Evolutionary conservation across 805 yeast genomes (phyloP).

Genomic region (Pichia sporocuriosa): DNA sequence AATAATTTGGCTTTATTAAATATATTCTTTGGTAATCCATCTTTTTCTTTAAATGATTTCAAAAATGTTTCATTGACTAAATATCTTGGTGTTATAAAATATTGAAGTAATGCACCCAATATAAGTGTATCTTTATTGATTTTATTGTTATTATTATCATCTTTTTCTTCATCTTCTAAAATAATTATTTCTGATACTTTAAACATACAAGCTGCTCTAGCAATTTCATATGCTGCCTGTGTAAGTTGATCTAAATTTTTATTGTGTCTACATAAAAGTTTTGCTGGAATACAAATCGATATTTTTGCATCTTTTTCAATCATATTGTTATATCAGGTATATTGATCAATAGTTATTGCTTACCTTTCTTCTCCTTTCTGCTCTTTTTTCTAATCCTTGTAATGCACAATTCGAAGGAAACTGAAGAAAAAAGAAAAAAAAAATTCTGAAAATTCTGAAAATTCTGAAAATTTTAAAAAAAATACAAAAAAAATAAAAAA

Average conservation of each 20-base stretch:
- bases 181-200: constrained; percentile 71
- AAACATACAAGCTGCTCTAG: constrained; percentile 63
- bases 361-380: background rate
- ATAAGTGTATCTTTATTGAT: constrained; percentile 3
- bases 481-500: too few species aligned
- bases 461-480: too few species aligned
- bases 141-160: background rate
- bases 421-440: too few species aligned
- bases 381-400: background rate
- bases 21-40: constrained; percentile 32
- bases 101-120: constrained; percentile 11
- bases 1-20: constrained; percentile 49
- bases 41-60: background rate
- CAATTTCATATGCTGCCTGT: constrained; percentile 66
- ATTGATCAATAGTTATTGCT: too few species aligned
- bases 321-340: too few species aligned
- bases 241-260: constrained; percentile 66
- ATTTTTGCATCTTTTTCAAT: too few species aligned
- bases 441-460: too few species aligned
- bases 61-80: constrained; percentile 43
- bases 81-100: constrained; percentile 13
- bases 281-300: constrained; percentile 1
- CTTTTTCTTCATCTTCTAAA: constrained; percentile 41
- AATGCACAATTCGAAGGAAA: too few species aligned
- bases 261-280: background rate